phyloP scores from a whole-genome alignment of 2,329 filamentous ascomycete genomes.

The Zymoseptoria brevis region DNA sequence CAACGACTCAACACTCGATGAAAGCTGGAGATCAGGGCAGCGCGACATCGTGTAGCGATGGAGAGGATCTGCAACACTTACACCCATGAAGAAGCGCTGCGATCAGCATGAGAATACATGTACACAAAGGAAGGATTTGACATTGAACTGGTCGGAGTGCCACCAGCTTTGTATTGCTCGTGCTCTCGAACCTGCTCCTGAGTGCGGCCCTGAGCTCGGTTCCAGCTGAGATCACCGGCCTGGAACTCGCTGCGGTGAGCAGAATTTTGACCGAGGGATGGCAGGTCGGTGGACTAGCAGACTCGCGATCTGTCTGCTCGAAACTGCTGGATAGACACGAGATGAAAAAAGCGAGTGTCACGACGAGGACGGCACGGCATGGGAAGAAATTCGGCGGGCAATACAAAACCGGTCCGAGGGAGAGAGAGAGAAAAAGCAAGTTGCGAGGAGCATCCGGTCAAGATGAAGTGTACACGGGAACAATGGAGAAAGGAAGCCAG shows the following conservation, averaged over 20 bases:
- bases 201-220: constrained; percentile 58
- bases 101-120: neutral
- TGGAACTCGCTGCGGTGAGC: constrained; percentile 60
- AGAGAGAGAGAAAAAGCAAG: too few relatives aligned
- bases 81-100: neutral
- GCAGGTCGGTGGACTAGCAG: too few relatives aligned
- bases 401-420: too few relatives aligned
- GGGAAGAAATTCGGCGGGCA: too few relatives aligned
- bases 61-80: neutral
- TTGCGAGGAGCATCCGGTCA: too few relatives aligned
- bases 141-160: neutral
- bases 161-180: constrained; percentile 22
- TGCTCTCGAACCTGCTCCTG: constrained; percentile 51
- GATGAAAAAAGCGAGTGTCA: too few relatives aligned
- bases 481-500: too few relatives aligned
- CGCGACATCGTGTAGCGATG: neutral
- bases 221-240: constrained; percentile 51
- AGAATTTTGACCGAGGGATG: too few relatives aligned
- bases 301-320: too few relatives aligned
- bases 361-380: too few relatives aligned
- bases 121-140: neutral
- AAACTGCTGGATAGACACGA: too few relatives aligned
- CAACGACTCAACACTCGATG: neutral
- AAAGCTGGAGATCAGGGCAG: neutral
- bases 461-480: too few relatives aligned